Base-by-base conservation (phyloP, 257 asterid genomes). In the Solanum acaule region DNA sequence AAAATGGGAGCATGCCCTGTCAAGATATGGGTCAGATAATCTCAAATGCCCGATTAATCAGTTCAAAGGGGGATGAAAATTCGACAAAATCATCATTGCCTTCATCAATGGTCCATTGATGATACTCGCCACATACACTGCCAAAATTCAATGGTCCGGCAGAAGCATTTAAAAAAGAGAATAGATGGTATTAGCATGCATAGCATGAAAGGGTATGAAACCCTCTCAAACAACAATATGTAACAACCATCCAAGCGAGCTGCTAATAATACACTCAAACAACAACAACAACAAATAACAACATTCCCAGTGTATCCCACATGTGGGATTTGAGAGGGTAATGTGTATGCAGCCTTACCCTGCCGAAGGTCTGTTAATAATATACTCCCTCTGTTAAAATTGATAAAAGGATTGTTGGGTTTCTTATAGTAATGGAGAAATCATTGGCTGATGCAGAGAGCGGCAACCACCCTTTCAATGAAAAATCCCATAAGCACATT, bases 391-490 rank as follows among this genome's bases (percentile, higher is more conserved):
- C 83, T 40, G 31, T 11, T 22, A 70, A 31, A 70, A 31, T 31
- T 70, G 77, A 70, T 70, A 15, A 15, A 70, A 70, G 38, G n/a
- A 29, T 70, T 70, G 77, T 31, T 88, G 83, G 75, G 86, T 81
- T 37, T 78, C 12, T 25, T 25, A 25, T 42, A 37, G 38, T 37
- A 46, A 40, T 14, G 16, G 33, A 25, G 87, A 88, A 91, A 86
- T 83, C 90, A 87, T 65, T 4, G 93, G 91, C 89, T 35, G 67
- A 38, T 14, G 27, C 89, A 89, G 91, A 92, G 88, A 92, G 92
- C 87, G 92, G 93, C 91, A 94, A 94, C 94, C 91, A 83, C 94
- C 94, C 93, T 90, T 88, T 16, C 84, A 70, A 79, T 16, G 82
- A 87, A 86, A 81, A 38, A 65, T 65, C 22, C 23, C 23, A 4